Evolutionary conservation across 192 early-diverging fungal genomes (phyloP), one percentile per base, ranked within the genome.

Genomic region (Linnemannia schmuckeri): DNA sequence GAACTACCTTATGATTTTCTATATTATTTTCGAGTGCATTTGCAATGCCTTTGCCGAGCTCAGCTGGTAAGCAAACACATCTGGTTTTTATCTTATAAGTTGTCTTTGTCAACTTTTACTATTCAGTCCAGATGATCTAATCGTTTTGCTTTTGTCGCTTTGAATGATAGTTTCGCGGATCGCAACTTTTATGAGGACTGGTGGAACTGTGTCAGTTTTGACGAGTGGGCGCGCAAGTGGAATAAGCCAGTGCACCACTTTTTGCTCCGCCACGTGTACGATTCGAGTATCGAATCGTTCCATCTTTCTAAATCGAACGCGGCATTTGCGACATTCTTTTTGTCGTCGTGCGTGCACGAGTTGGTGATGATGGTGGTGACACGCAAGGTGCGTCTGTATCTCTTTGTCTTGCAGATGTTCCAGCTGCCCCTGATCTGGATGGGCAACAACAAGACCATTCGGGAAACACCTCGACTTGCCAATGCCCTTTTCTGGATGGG

Each of bases 151-250:
- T 74, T 49, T 44, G 44, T 57, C 77, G 47, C 57, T 72, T 30
- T 73, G 20, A 41, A 20, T 42, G 3, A 20, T 52, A 83, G 82
- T 9, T 99, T 99, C 88, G 97, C 98, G 22, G 98, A 99, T 88
- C 95, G 97, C 74, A 94, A 96, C 87, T 99, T 99, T 91, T 99
- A 98, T 90, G 97, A 98, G 79, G 98, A 99, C 88, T 99, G 97
- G 97, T 99, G 97, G 97, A 99, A 99, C 81, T 90, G 94, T 74
- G 91, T 91, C 22, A 94, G 93, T 0, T 97, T 95, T 80, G 98
- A 98, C 80, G 97, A 98, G 88, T 99, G 96, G 90, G 96, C 97
- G 35, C 93, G 98, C 69, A 96, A 97, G 77, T 99, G 98, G 98
- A 99, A 99, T 88, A 97, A 97, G 79, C 97, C 98, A 10, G 96